Conservation (phyloP, 1,139 yeast genomes). For the Geotrichum histeridarum region DNA sequence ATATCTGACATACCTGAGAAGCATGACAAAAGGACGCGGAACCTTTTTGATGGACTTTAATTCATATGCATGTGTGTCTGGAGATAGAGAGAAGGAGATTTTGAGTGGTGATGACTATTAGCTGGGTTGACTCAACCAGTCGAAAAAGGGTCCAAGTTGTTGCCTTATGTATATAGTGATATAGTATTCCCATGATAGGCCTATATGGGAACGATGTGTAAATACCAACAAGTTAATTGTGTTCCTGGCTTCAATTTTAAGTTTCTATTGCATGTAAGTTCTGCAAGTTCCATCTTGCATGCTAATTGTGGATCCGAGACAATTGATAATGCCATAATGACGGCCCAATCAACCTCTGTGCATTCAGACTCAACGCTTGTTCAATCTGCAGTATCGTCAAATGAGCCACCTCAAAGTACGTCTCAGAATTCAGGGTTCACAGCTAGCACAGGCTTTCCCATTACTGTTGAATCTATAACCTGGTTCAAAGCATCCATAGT, state of each 20-base stretch:
- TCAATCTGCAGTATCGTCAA: no score
- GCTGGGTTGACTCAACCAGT: neutral
- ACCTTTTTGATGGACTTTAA: constrained; percentile 71
- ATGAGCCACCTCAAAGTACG: no score
- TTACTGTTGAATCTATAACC: neutral
- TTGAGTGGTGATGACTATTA: constrained; percentile 1
- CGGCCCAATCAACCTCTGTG: no score
- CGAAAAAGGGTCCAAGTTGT: neutral
- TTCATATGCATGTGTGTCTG: constrained; percentile 51
- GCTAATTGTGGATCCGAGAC: no score
- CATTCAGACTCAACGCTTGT: no score
- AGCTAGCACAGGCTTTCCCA: neutral
- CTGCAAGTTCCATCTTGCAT: no score
- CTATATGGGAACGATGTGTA: neutral
- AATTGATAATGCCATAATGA: no score
- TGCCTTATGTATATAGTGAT: neutral
- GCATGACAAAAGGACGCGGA: constrained; percentile 87
- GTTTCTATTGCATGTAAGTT: no score
- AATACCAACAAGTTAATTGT: no score
- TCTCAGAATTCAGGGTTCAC: neutral
- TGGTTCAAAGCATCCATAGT: neutral
- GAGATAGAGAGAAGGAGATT: constrained; percentile 19
- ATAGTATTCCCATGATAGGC: neutral
- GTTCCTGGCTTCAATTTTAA: no score
- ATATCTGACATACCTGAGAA: constrained; percentile 68